Base-by-base conservation (phyloP, 106 monocot species). In the Alisma plantagoaquatica region DNA sequence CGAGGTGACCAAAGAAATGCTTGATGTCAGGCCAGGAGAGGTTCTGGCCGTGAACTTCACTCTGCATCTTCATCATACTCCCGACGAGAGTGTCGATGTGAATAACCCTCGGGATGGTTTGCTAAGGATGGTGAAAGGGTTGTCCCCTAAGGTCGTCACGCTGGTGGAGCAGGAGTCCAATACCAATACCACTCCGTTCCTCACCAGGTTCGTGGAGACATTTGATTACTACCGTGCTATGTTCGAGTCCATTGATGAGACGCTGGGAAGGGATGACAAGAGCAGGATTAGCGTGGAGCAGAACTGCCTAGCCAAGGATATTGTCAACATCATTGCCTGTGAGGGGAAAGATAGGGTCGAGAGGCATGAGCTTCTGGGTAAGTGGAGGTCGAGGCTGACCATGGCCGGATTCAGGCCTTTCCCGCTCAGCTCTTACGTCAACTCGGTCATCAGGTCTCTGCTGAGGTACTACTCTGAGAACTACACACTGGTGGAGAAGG, bases 131-230 rank as follows among this genome's bases (percentile, higher is more conserved):
- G 86, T 92, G 33, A 92, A 78, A 58, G 70, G 75, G 8, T 31
- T 92, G 42, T 77, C 77, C 0, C 91, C 91, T 0, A 85, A 73
- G 43, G 81, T 92, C 25, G 73, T 57, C 0, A 92, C 91, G 0
- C 30, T 92, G 30, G 91, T 92, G 27, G 91, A 92, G 68, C 91
- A 92, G 57, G 91, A 92, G 41, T 92, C 91, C 0, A 85, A 86
- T 67, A 56, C 61, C 35, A 50, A 62, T 49, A 62, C 62, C 12
- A 75, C 91, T 3, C 86, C 84, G 0, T 92, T 92, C 75, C 30
- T 92, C 54, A 67, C 48, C 30, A 64, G 91, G 22, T 92, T 92
- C 29, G 14, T 55, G 41, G 91, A 92, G 57, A 76, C 91, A 1
- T 5, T 85, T 51, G 85, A 86, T 51, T 92, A 92, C 72, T 92